A percentile compares a stretch with the other conserved stretches of the same genome.
Conservation (phyloP, 106 monocot species). For the Dendrobium chrysotoxum region DNA sequence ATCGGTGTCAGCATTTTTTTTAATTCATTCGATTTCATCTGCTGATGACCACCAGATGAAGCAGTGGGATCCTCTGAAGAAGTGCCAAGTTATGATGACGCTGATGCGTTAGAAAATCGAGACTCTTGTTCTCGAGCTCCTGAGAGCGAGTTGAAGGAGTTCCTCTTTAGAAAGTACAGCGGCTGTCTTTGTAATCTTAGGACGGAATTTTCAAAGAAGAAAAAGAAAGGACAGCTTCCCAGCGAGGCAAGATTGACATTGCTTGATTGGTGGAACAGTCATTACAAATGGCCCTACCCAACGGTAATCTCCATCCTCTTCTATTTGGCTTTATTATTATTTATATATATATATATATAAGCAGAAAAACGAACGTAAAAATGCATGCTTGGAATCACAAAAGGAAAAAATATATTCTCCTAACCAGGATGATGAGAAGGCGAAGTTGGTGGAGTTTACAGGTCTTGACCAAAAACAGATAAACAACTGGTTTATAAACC, state of each 20-base stretch:
- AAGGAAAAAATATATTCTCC: not conserved
- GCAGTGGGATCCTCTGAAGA: constrained; percentile 54
- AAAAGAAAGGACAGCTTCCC: constrained; percentile 70
- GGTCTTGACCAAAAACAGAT: constrained; percentile 69
- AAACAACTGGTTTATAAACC: constrained; percentile 82
- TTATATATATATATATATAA: not conserved
- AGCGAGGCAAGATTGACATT: constrained; percentile 50
- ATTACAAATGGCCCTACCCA: constrained; percentile 73
- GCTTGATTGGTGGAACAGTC: constrained; percentile 65
- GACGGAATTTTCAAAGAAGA: constrained; percentile 69
- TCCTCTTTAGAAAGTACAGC: constrained; percentile 77
- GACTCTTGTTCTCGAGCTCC: constrained; percentile 23
- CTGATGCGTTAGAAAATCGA: constrained; percentile 26
- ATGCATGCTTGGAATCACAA: not conserved
- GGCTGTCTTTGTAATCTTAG: constrained; percentile 52
- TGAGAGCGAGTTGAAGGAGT: constrained; percentile 53
- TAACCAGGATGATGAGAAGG: constrained; percentile 68
- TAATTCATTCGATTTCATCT: no score
- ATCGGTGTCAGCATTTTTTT: no score
- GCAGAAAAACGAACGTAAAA: not conserved
- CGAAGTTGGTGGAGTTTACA: constrained; percentile 44
- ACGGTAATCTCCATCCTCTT: constrained; percentile 30
- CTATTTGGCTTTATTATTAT: not conserved
- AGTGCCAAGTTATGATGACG: constrained; percentile 37
- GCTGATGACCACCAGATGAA: constrained; percentile 27